phyloP scores from a whole-genome alignment of 805 yeast species.

The Vanderwaltozyma verrucispora region DNA sequence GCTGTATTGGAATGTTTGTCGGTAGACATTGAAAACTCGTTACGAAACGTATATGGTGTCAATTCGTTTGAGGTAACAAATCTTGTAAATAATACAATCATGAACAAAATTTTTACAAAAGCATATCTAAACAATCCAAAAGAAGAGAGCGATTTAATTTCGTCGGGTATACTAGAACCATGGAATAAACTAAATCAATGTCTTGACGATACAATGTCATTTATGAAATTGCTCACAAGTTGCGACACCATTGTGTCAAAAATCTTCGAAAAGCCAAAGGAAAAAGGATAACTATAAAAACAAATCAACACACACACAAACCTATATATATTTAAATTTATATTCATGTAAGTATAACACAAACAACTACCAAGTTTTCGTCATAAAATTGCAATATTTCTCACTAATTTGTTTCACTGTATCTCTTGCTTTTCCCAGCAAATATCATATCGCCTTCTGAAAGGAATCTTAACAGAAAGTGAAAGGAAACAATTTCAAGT shows the following conservation, averaged over 20 bases:
- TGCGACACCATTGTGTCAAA: constrained; percentile 15
- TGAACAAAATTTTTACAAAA: constrained; percentile 4
- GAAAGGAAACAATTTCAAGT: too few relatives aligned
- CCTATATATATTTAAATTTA: too few relatives aligned
- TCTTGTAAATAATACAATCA: constrained; percentile 10
- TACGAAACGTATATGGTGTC: constrained; percentile 11
- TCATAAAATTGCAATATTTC: too few relatives aligned
- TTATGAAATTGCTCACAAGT: constrained; percentile 12
- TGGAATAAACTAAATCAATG: constrained; percentile 17
- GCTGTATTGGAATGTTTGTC: constrained; percentile 9
- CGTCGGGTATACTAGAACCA: constrained; percentile 18
- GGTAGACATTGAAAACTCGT: constrained; percentile 14
- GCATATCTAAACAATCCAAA: constrained; percentile 6
- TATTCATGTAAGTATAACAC: too few relatives aligned
- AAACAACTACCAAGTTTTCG: too few relatives aligned
- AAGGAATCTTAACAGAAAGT: too few relatives aligned
- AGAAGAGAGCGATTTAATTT: not conserved
- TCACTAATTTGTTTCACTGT: too few relatives aligned
- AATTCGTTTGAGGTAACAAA: constrained; percentile 8
- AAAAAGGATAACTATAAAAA: not conserved
- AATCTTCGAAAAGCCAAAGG: constrained; percentile 17
- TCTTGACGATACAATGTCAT: constrained; percentile 9
- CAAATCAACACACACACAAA: too few relatives aligned
- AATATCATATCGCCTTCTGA: too few relatives aligned
- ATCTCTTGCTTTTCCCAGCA: too few relatives aligned